Percentiles rank a stretch among this genome's conserved stretches.
Evolutionary conservation across 257 asterid species (phyloP).

Genomic region (Nicotiana knightiana): DNA sequence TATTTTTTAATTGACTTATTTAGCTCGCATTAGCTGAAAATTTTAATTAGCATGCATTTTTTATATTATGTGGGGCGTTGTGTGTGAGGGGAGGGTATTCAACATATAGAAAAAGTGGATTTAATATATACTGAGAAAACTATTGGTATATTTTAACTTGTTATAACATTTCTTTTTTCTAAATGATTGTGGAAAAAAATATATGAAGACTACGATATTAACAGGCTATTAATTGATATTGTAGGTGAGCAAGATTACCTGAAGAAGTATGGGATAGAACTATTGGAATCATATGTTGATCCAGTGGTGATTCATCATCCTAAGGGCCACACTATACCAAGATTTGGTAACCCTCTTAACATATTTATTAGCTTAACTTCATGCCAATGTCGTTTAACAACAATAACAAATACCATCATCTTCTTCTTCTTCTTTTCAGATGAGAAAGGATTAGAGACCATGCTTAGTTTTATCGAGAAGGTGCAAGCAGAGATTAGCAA

Average conservation of each 20-base stretch:
- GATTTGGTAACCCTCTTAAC: slow-evolving; percentile 9
- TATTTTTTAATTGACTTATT: not conserved
- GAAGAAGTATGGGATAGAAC: slow-evolving; percentile 7
- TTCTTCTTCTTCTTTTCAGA: not conserved
- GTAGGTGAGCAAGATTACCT: slow-evolving; percentile 18
- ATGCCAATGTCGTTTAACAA: not conserved
- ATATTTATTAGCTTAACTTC: not conserved
- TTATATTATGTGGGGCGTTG: too few relatives aligned
- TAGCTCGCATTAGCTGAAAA: not conserved
- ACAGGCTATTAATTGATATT: not conserved
- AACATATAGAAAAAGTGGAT: not conserved
- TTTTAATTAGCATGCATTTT: not conserved
- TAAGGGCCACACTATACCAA: slow-evolving; percentile 18
- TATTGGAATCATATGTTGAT: slow-evolving; percentile 13
- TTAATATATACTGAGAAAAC: not conserved
- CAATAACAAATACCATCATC: not conserved
- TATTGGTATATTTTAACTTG: not conserved
- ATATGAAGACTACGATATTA: not conserved
- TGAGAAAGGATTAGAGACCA: slow-evolving; percentile 5
- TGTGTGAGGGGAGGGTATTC: too few relatives aligned
- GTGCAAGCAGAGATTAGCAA: slow-evolving; percentile 7
- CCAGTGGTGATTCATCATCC: slow-evolving; percentile 25
- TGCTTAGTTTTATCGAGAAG: slow-evolving; percentile 5
- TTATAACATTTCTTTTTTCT: not conserved
- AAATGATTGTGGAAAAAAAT: not conserved